Base-by-base conservation (phyloP, 148 eudicot species). In the Polygonum aviculare region DNA sequence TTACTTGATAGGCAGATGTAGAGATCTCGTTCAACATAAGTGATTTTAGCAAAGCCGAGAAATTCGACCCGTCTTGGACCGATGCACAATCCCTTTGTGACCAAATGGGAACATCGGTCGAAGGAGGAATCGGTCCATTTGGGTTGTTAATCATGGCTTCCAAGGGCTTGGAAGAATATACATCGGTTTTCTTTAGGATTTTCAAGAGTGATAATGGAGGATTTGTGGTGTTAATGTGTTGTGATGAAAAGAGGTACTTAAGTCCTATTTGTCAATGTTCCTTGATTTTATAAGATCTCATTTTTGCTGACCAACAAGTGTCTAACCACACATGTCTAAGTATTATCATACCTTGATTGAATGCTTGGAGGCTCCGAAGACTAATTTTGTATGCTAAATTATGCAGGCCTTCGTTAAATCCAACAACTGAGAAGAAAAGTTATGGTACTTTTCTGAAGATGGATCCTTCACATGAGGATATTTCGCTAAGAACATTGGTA, bases 401-500 rank as follows among this genome's bases (percentile, higher is more conserved):
- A 22, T 47, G n/a, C 55, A 88, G 89, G 72, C 85, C 86, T 21
- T 90, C 91, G 0, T 71, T 88, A 65, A 81, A 82, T 67, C 77
- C 78, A 36, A 78, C 86, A 0, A 63, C 80, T 19, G 90, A 86
- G 72, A 90, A 90, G 77, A 50, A 76, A 39, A 79, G 77, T 1
- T 86, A 80, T 78, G 88, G 94, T 41, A 84, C 90, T 48, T 86
- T 86, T 77, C 36, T 90, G 60, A 79, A 88, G 7, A 83, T 88
- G n/a, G 86, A 90, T 74, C 94, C 91, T 49, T 15, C 75, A 8
- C 77, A 60, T 0, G 87, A 88, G 15, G 77, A 84, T 7, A 74
- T 90, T 11, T 77, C 90, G 19, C 75, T 90, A 26, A 85, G 88
- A 69, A 85, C 73, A 47, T 77, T 87, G 90, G 86, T 83, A 83